These are phyloP conservation scores for Pestalotiopsis sp. DNA, from an alignment of 2,329 filamentous ascomycete genomes.

Conservation along the genomic window DNA sequence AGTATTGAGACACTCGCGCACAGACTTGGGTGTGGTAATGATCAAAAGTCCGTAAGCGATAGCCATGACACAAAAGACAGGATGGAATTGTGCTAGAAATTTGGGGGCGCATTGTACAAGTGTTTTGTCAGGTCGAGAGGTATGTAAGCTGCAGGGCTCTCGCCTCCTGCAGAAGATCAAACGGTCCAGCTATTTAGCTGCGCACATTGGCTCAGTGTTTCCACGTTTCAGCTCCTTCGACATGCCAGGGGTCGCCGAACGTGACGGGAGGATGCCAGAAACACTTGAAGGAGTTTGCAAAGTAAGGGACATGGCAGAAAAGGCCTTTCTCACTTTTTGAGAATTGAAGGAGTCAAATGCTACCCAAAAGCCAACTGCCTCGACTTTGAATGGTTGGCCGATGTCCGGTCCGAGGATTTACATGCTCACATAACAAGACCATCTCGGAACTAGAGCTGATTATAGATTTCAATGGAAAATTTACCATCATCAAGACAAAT, in stretches of 20 bases:
- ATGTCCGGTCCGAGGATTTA: no score
- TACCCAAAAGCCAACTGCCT: no score
- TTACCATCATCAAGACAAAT: no score
- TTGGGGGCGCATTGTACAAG: not conserved
- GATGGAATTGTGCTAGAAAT: not conserved
- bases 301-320: not conserved
- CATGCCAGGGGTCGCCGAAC: not conserved
- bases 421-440: no score
- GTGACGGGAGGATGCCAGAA: not conserved
- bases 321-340: not conserved
- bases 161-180: conserved; percentile 9
- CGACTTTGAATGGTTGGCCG: no score
- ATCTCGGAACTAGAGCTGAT: no score
- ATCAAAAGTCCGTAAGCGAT: not conserved
- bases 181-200: not conserved
- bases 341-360: no score
- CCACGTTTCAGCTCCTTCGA: conserved; percentile 4
- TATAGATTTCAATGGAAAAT: no score
- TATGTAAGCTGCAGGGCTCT: not conserved
- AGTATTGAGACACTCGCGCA: not conserved
- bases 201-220: conserved; percentile 5
- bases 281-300: not conserved
- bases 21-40: not conserved
- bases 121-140: no score
- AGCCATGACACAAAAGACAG: not conserved